Base-by-base conservation (phyloP, 208 protist genomes). In the Angomonas deanei region DNA sequence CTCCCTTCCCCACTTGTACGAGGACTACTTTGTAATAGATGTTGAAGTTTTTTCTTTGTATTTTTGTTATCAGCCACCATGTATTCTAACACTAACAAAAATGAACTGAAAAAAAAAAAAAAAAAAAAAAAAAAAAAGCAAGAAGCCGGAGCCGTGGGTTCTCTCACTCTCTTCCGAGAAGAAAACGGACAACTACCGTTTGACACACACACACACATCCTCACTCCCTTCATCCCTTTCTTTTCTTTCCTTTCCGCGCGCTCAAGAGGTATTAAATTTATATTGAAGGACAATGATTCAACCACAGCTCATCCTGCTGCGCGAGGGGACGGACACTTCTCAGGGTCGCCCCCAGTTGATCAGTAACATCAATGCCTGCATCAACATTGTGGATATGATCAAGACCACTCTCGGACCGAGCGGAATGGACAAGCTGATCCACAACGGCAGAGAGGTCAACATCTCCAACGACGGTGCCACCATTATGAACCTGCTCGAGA, bases 381-480 rank as follows among this genome's bases (percentile, higher is more conserved):
- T 91, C 61, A 91, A 90, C 70, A 84, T 97, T 69, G 94, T 96
- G n/a, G 91, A 97, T 64, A 97, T 87, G n/a, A 84, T 97, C 21
- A 96, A 96, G 68, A 94, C 94, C n/a, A 97, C 94, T 8, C 85
- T 97, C 46, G 98, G 98, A 34, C 99, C 99, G 26, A 94, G 99
- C 58, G 99, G 99, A 32, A 99, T 99, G 98, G 99, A 99, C 77
- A 99, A 99, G 84, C 86, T 99, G 23, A 99, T 99, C 67, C 87
- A 98, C 71, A 96, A 94, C 58, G 85, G 87, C 52, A 81, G 90
- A 58, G 88, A 95, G 36, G 82, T 90, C 21, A 99, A 98, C 31
- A 99, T 99, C 68, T 99, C 98, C 32, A 99, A 99, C 83, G 99
- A 99, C 83, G 99, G 99, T 46, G 99, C 99, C 1, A 99, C 99